phyloP scores from a whole-genome alignment of 441 rosid species.

The Brassica balearica region DNA sequence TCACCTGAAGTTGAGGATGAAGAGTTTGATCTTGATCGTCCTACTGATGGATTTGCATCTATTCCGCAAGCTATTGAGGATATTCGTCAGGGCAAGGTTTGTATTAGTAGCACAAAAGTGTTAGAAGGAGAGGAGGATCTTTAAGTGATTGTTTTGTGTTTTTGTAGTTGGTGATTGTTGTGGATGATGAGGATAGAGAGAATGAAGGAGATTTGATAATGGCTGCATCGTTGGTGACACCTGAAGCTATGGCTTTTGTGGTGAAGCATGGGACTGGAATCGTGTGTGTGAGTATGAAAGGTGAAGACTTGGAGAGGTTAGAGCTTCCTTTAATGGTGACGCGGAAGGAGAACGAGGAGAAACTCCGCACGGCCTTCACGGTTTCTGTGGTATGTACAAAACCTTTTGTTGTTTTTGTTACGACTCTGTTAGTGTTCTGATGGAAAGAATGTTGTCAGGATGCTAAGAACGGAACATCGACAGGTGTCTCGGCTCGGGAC shows the following conservation, averaged over 20 bases:
- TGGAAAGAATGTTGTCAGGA: conserved; percentile 45
- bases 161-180: conserved; percentile 66
- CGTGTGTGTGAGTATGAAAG: conserved; percentile 72
- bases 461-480: conserved; percentile 59
- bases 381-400: conserved; percentile 54
- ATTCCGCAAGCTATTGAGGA: conserved; percentile 45
- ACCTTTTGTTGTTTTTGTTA: not conserved
- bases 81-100: conserved; percentile 47
- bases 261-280: conserved; percentile 77
- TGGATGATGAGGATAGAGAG: conserved; percentile 78
- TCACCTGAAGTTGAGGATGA: conserved; percentile 48
- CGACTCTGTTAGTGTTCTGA: conserved; percentile 6
- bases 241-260: conserved; percentile 69
- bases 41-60: conserved; percentile 46
- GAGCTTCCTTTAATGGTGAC: conserved; percentile 70
- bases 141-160: not conserved
- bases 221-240: conserved; percentile 64
- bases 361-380: conserved; percentile 64
- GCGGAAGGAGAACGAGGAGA: conserved; percentile 65
- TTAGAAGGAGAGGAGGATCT: not conserved
- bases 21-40: conserved; percentile 58
- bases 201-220: conserved; percentile 73
- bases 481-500: conserved; percentile 72
- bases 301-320: conserved; percentile 63
- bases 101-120: not conserved